Base-by-base conservation (phyloP, 805 yeast genomes). In the Candida ipomoeae region DNA sequence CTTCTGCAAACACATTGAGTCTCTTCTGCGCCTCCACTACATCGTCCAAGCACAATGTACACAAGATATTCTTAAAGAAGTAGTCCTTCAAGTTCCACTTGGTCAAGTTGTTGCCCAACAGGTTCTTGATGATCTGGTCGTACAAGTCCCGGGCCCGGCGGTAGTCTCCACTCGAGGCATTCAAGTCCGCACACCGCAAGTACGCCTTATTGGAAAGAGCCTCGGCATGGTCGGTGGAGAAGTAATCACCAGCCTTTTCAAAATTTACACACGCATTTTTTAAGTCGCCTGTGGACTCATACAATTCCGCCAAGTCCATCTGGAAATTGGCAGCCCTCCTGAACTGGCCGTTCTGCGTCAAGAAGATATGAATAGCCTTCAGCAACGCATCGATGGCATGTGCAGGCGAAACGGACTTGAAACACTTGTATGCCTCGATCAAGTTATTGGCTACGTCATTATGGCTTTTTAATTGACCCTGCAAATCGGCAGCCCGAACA, bases 231-330 rank as follows among this genome's bases (percentile, higher is more conserved):
- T 94, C 99, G 54, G 92, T 89, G 49, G 82, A 80, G 64, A 86
- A 91, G 91, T 97, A 94, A 62, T 94, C 98, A 38, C 96, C 97
- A 10, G 99, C 97, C 60, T 85, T 87, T 63, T 90, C 96, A 44
- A 51, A 58, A 29, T 90, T 81, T 48, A 76, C 76, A 48, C 85
- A 78, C 5, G 99, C 97, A 57, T 80, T 80, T 21, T 75, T 71
- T 32, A 73, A 67, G 61, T 91, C 92, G 45, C 78, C 78, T 18
- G 89, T 71, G 42, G 79, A 79, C 68, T 92, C 98, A 63, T 87
- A 89, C 42, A 92, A 68, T 57, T 83, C 90, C 10, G 91, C 99
- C 62, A 94, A 76, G 65, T 94, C 99, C 75, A 86, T 82, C 64
- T 91, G 86, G 72, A 87, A 91, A 64, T 89, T 89, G 11, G 99